These are phyloP conservation scores for Aegilops longissima DNA, from an alignment of 176 grass and related monocot genomes.

Conservation along the genomic window DNA sequence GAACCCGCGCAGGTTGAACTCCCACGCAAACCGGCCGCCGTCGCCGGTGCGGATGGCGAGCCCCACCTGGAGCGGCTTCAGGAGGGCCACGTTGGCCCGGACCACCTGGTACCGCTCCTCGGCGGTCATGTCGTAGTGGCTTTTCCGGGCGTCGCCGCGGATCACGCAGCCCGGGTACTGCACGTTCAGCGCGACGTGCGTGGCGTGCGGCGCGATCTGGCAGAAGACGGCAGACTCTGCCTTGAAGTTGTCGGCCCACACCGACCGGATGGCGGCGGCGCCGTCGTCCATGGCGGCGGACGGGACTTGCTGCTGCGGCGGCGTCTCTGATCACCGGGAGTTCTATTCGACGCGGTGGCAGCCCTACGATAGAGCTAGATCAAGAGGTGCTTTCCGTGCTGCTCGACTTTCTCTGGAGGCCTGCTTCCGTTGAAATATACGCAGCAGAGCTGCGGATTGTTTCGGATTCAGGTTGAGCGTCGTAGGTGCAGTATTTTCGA, in stretches of 20 bases:
- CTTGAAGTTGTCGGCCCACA: background rate
- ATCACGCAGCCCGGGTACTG: constrained; percentile 2
- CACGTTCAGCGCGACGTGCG: background rate
- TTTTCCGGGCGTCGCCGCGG: background rate
- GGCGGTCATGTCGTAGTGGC: background rate
- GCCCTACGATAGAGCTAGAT: background rate
- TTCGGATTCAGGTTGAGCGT: too few relatives aligned
- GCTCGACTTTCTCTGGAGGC: too few relatives aligned
- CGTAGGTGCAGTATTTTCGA: too few relatives aligned
- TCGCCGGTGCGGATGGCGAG: constrained; percentile 2
- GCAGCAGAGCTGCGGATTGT: too few relatives aligned
- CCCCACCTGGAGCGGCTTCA: constrained; percentile 7
- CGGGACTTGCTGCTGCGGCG: background rate
- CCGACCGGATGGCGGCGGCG: background rate
- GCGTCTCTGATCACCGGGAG: background rate
- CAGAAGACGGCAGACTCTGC: background rate
- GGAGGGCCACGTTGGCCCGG: background rate
- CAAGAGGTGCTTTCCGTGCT: too few relatives aligned
- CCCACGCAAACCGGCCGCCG: background rate
- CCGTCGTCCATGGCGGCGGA: background rate
- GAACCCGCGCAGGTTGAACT: background rate
- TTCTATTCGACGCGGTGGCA: background rate
- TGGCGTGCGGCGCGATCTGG: background rate
- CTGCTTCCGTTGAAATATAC: too few relatives aligned
- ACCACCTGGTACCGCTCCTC: background rate